Conservation (phyloP, 495 filamentous ascomycete genomes). For the Polyplosphaeria fusca region DNA sequence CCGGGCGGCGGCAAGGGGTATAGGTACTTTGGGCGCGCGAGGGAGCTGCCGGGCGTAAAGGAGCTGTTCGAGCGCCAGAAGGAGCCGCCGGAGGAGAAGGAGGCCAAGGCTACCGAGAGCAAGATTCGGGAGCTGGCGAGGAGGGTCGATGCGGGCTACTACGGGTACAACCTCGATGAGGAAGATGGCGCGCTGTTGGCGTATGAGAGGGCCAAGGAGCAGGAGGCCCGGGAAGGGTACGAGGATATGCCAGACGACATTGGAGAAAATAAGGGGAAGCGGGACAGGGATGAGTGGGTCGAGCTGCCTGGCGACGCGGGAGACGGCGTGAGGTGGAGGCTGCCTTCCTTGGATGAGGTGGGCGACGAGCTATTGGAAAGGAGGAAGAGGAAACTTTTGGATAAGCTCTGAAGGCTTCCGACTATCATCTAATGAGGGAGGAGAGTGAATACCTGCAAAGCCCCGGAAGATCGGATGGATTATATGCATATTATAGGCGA, state of each 20-base stretch:
- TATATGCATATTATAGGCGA: too few relatives aligned
- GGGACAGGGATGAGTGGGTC: slow-evolving; percentile 61
- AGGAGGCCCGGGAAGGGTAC: slow-evolving; percentile 69
- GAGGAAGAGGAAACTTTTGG: slow-evolving; percentile 73
- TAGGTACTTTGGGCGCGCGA: slow-evolving; percentile 86
- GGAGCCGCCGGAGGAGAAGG: slow-evolving; percentile 50
- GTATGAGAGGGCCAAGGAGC: slow-evolving; percentile 82
- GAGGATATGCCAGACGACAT: slow-evolving; percentile 44
- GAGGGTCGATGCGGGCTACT: slow-evolving; percentile 91
- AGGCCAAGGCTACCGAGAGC: slow-evolving; percentile 55
- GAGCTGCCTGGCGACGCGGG: slow-evolving; percentile 81
- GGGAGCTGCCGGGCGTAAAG: slow-evolving; percentile 91
- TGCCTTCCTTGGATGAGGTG: slow-evolving; percentile 86
- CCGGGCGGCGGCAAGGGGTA: slow-evolving; percentile 87
- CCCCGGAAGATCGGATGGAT: too few relatives aligned
- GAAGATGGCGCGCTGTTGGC: slow-evolving; percentile 80
- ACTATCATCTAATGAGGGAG: too few relatives aligned
- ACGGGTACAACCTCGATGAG: slow-evolving; percentile 91
- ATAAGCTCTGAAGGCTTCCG: too few relatives aligned
- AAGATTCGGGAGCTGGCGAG: slow-evolving; percentile 65
- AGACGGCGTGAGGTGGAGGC: slow-evolving; percentile 77
- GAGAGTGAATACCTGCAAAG: too few relatives aligned
- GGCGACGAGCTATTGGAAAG: slow-evolving; percentile 88
- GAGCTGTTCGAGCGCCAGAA: slow-evolving; percentile 86
- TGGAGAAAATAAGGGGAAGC: slow-evolving; percentile 48